Evolutionary conservation across 192 early-diverging fungal species (phyloP), one percentile per base, ranked within the genome.

Genomic region (Coemansia sp.): DNA sequence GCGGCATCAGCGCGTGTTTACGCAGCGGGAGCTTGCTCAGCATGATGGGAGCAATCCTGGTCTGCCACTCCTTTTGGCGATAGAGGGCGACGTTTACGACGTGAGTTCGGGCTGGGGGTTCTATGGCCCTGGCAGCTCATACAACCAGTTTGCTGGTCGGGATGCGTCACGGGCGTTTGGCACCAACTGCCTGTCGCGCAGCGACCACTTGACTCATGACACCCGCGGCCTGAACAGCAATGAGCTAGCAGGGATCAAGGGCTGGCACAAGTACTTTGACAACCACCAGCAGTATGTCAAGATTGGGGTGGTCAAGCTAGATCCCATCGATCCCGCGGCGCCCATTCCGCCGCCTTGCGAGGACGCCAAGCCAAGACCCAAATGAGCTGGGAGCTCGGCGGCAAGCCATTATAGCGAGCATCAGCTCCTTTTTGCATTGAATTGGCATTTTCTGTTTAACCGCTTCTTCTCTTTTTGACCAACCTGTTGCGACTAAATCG

Each of bases 161-260:
- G 97, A 99, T 75, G 92, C 93, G 3, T 85, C 94, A 10, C 79
- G 97, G 23, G 93, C 97, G 10, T 99, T 89, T 64, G 86, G 88
- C 14, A 99, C 97, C 3, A 94, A 94, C 29, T 99, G 97, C 67
- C 91, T 97, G 58, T 53, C 90, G 49, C 50, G 54, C 23, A 50
- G 60, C 37, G 88, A 88, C 31, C 92, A 99, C 60, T 68, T 95
- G 18, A 96, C 94, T 8, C 94, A 94, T 55, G 97, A 99, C 77
- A 69, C 91, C 11, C 85, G 95, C 30, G 95, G 94, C 9, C 76
- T 99, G 23, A 85, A 70, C 2, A 70, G 80, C 11, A 57, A 74
- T 3, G 81, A 99, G 71, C 54, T 97, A 7, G 82, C 86, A 37
- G 91, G 88, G 79, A 56, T 74, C 29, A 77, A 85, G 13, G 78